Evolutionary conservation across 148 eudicot genomes (phyloP), one percentile per base, ranked within the genome.

Genomic region (Amaranthus cruentus): DNA sequence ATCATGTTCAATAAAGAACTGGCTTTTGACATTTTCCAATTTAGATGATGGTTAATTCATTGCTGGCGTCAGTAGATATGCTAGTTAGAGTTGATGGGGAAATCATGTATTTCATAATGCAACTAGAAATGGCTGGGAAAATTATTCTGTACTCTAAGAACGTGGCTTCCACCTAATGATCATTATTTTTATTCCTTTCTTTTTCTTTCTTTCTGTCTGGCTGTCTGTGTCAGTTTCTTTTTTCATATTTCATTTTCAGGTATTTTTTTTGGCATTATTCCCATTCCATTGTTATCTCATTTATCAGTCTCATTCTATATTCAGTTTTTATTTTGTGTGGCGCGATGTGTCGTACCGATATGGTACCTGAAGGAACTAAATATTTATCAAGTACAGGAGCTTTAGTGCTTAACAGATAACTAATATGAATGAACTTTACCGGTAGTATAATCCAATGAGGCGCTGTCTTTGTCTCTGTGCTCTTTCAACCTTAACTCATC

Each of bases 401-500:
- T 18, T 18, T 18, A 18, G 18, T 18, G 18, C 18, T 14, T 46
- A 54, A 63, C 38, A 13, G 70, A 63, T 57, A 7, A 67, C 11
- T 28, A 53, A 47, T 14, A 53, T 62, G 10, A 54, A 50, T 65
- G 7, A 61, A 58, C 51, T 55, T 76, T 68, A 94, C 98, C 98
- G 77, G 96, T 82, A 68, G 66, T 78, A 71, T 81, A 91, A 81
- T 91, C 76, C 58, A 94, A 10, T 8, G 55, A n/a, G 55, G 93
- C 86, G 53, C 83, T 18, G 73, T 75, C 47, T 49, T 10, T 9
- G 2, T 78, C 49, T 4, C 10, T 43, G 78, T 94, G 97, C 72
- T 82, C 5, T 2, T 73, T 57, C 83, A 94, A 75, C 48, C 7
- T 78, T 73, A 18, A 78, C 3, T 71, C 74, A 1, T 60, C 38